These are phyloP conservation scores for Pseudozyma thailandica DNA, from an alignment of 1,284 basidiomycete species.

Conservation along the genomic window DNA sequence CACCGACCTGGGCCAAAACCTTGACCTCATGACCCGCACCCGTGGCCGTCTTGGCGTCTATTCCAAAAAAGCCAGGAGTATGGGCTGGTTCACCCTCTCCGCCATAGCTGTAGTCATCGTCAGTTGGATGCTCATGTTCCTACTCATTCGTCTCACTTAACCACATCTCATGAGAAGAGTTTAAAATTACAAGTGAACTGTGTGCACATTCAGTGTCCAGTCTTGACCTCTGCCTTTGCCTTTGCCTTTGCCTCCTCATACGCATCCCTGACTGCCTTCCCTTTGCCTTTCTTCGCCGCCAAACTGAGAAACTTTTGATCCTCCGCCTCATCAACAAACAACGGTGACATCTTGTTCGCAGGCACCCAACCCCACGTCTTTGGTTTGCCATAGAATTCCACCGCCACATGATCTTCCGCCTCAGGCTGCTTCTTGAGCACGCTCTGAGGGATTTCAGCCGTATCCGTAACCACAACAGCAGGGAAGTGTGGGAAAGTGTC, in stretches of 20 bases:
- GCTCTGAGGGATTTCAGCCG: neutral
- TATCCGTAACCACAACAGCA: conserved; percentile 15
- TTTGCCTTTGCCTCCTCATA: conserved; percentile 23
- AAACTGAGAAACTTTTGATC: conserved; percentile 30
- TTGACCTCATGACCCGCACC: conserved; percentile 66
- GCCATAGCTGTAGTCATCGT: conserved; percentile 57
- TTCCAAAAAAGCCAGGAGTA: conserved; percentile 58
- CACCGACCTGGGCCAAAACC: conserved; percentile 51
- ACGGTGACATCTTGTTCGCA: conserved; percentile 6
- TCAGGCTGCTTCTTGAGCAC: conserved; percentile 2
- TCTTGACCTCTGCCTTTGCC: neutral
- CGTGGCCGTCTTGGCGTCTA: conserved; percentile 63
- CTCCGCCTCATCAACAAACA: conserved; percentile 10
- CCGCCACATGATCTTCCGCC: conserved; percentile 9
- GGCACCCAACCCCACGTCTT: conserved; percentile 25
- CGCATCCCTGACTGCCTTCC: conserved; percentile 25
- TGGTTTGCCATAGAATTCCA: conserved; percentile 28
- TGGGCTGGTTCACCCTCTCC: conserved; percentile 66
- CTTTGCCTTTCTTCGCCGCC: conserved; percentile 15
- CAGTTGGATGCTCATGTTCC: conserved; percentile 65
- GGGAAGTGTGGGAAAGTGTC: conserved; percentile 37
- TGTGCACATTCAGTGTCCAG: neutral
- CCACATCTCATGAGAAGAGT: neutral
- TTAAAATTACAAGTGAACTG: neutral
- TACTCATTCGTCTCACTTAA: conserved; percentile 64